Evolutionary conservation across 805 yeast species (phyloP).

Genomic region (Wickerhamomyces strasburgensis): DNA sequence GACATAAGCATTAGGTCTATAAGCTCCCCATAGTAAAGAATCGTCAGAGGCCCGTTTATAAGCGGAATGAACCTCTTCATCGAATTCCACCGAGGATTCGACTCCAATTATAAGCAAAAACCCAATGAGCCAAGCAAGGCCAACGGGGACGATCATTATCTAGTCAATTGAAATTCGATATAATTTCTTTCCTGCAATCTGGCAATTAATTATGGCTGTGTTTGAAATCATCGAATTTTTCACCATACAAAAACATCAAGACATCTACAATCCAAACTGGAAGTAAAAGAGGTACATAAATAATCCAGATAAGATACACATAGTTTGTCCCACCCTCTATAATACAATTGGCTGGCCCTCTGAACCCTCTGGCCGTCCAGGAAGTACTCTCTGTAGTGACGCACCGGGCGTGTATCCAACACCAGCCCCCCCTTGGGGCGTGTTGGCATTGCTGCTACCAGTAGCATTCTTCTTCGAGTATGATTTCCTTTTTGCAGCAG

Average conservation of each 20-base stretch:
- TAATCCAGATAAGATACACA: no score
- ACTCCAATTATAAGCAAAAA: background rate
- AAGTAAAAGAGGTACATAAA: no score
- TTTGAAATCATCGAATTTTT: no score
- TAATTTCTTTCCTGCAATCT: no score
- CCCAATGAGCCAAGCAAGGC: background rate
- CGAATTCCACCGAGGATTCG: background rate
- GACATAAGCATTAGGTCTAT: constrained; percentile 77
- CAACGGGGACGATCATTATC: background rate
- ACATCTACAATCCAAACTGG: no score
- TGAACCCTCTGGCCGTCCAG: constrained; percentile 13
- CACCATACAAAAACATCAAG: background rate
- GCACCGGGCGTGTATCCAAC: no score
- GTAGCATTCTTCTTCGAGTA: constrained; percentile 19
- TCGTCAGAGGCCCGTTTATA: constrained; percentile 36
- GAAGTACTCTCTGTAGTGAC: constrained; percentile 10
- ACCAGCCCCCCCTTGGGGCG: constrained; percentile 12
- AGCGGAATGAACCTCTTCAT: constrained; percentile 8
- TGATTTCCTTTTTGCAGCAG: constrained; percentile 16
- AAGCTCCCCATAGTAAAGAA: constrained; percentile 87
- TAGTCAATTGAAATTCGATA: no score
- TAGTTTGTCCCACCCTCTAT: no score
- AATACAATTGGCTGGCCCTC: constrained; percentile 22
- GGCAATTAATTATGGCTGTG: no score
- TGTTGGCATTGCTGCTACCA: constrained; percentile 5